Percentiles rank a stretch among this genome's conserved stretches.
Conservation (phyloP, 169 alveolate genomes). For the Eimeria sp. region DNA sequence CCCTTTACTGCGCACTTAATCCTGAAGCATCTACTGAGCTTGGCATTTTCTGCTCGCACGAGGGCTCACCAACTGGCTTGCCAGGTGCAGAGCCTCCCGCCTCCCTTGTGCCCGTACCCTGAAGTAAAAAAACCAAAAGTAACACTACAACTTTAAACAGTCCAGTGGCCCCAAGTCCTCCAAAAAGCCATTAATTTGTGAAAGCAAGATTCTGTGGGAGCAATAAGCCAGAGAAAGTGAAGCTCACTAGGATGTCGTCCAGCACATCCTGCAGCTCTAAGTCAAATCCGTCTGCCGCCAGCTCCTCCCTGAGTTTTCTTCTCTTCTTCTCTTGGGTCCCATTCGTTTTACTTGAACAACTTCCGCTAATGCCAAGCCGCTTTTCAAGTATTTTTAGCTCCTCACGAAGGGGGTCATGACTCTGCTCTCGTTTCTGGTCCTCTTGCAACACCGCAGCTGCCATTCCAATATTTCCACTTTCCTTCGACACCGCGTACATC, state of each 20-base stretch:
- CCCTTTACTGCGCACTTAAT: background rate
- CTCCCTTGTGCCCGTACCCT: background rate
- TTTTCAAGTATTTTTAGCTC: slow-evolving; percentile 41
- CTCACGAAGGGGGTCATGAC: slow-evolving; percentile 9
- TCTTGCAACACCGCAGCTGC: slow-evolving; percentile 9
- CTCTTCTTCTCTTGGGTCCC: slow-evolving; percentile 20
- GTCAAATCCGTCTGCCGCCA: slow-evolving; percentile 74
- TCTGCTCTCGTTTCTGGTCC: slow-evolving; percentile 3
- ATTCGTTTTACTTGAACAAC: background rate
- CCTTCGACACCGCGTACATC: background rate
- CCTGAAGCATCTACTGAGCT: background rate
- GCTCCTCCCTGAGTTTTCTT: slow-evolving; percentile 73
- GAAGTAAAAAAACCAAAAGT: background rate
- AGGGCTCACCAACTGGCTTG: background rate
- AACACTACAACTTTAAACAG: background rate
- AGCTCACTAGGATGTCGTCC: slow-evolving; percentile 53
- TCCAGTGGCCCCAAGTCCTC: background rate
- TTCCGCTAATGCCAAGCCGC: slow-evolving; percentile 40
- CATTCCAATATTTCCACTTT: background rate
- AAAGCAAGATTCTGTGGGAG: too few species aligned
- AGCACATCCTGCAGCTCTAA: slow-evolving; percentile 69
- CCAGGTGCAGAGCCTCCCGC: background rate
- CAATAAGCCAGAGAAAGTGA: background rate
- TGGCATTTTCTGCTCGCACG: background rate
- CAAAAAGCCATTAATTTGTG: background rate